Base-by-base conservation (phyloP, 768 basidiomycete genomes). In the Hirschioporus abietinus region DNA sequence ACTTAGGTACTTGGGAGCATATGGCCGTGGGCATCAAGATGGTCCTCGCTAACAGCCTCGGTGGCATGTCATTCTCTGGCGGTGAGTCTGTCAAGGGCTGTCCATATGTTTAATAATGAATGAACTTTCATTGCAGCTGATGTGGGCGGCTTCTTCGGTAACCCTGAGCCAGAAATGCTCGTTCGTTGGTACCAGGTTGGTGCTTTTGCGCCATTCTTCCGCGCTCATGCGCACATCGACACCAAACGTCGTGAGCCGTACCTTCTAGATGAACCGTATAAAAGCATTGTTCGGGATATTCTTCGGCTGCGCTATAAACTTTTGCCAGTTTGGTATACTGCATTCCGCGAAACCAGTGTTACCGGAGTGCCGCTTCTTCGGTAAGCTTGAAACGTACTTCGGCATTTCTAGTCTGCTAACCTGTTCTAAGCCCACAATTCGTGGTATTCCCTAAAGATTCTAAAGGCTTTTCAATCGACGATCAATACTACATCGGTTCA, bases 141-240 rank as follows among this genome's bases (percentile, higher is more conserved):
- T 72, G 95, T 99, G 64, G 96, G 97, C 23, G 97, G 97, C 18
- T 99, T 99, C 88, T 99, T 99, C 74, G 96, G 96, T 20, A 96
- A 99, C 76, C 96, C 97, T 0, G 88, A 90, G 60, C 84, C 91
- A 0, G 97, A 99, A 73, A 94, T 99, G 88, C 87, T 99, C 35
- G 89, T 95, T 9, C 84, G 97, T 62, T 99, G 96, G 96, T 99
- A 99, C 71, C 94, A 92, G 79, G 92, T 96, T 63, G 97, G 97
- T 26, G 86, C 88, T 0, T 96, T 99, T 78, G 89, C 89, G 64
- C 96, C 97, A 7, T 99, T 99, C 87, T 96, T 99, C 89, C 87
- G 97, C 67, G 97, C 96, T 1, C 97, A 99, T 76, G 96, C 96
- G 12, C 96, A 98, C 76, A 89, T 98, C 72, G 96, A 99, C 75